phyloP scores from a whole-genome alignment of 352 stramenopile genomes.

The Pythium oligandrum region DNA sequence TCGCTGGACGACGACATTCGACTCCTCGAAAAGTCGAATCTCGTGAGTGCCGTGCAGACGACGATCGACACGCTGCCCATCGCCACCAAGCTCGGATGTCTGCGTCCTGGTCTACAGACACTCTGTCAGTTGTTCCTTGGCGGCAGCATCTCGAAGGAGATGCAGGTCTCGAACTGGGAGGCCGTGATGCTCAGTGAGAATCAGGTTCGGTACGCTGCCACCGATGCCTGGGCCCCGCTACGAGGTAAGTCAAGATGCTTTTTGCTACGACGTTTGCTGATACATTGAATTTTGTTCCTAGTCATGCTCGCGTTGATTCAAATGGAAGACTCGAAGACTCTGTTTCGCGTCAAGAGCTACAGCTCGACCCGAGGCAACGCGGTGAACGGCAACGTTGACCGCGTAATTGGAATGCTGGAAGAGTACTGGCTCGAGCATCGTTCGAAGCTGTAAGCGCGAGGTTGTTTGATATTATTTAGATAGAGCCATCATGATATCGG shows the following conservation, averaged over 20 bases:
- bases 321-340: slow-evolving; percentile 43
- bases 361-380: slow-evolving; percentile 30
- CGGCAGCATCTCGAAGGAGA: slow-evolving; percentile 69
- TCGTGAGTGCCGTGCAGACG: slow-evolving; percentile 55
- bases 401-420: slow-evolving; percentile 42
- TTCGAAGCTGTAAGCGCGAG: too few relatives aligned
- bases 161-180: slow-evolving; percentile 87
- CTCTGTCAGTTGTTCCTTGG: slow-evolving; percentile 71
- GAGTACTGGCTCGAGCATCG: slow-evolving; percentile 13
- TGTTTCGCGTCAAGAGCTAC: slow-evolving; percentile 70
- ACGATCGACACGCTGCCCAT: slow-evolving; percentile 82
- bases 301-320: slow-evolving; percentile 78
- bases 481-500: neutral
- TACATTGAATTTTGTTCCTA: slow-evolving; percentile 17
- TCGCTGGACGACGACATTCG: slow-evolving; percentile 75
- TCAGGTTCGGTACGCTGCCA: slow-evolving; percentile 78
- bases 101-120: slow-evolving; percentile 66
- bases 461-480: slow-evolving; percentile 16
- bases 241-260: slow-evolving; percentile 32
- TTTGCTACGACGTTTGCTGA: neutral
- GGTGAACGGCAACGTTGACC: slow-evolving; percentile 35
- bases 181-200: slow-evolving; percentile 47
- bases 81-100: slow-evolving; percentile 68
- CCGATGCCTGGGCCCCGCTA: slow-evolving; percentile 71
- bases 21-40: slow-evolving; percentile 43